Evolutionary conservation across 2,329 filamentous ascomycete species (phyloP).

Genomic region (Aureobasidium sp.): DNA sequence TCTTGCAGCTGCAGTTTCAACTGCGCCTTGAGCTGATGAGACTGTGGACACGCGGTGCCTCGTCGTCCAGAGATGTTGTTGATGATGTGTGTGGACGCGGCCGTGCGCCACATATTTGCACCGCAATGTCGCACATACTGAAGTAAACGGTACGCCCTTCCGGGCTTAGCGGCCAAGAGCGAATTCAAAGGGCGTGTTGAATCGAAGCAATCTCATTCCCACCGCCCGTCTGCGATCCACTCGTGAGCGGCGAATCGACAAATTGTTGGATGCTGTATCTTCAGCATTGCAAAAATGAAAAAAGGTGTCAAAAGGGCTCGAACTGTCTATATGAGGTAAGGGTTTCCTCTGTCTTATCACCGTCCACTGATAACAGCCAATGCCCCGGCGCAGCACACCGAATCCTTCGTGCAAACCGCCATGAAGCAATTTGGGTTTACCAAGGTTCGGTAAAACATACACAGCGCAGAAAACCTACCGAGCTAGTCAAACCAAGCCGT

Average conservation of each 20-base stretch:
- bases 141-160: slow-evolving; percentile 6
- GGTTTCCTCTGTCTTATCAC: neutral
- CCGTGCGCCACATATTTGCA: neutral
- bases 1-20: neutral
- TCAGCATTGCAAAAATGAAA: neutral
- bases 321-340: slow-evolving; percentile 5
- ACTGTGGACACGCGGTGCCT: neutral
- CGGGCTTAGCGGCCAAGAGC: neutral
- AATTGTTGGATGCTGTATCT: neutral
- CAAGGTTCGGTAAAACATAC: slow-evolving; percentile 2
- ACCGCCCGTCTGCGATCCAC: neutral
- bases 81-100: neutral
- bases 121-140: slow-evolving; percentile 1
- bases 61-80: neutral
- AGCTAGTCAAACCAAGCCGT: neutral
- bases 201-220: neutral
- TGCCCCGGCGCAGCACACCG: neutral
- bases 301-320: neutral
- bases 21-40: neutral
- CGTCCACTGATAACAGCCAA: neutral
- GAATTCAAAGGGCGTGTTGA: neutral
- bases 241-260: neutral
- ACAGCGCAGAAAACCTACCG: neutral
- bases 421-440: neutral
- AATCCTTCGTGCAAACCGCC: neutral